Evolutionary conservation across 306 rosid species (phyloP), one percentile per base, ranked within the genome.

Genomic region (Sicyos baderoa): DNA sequence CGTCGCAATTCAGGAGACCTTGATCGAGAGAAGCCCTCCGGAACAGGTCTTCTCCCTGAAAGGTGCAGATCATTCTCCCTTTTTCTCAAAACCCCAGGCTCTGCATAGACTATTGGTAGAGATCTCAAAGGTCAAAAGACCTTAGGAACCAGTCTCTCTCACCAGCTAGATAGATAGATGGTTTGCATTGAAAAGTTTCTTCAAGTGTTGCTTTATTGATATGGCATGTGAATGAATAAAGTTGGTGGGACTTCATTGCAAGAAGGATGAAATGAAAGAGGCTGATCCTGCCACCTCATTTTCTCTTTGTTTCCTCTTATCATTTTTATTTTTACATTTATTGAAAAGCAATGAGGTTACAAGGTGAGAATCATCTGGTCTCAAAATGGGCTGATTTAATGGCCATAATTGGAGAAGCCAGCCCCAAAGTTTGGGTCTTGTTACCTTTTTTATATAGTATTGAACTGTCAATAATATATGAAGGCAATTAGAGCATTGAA

Each of bases 51-150:
- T 89, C 75, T 74, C 74, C 44, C 61, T 93, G 32, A 93, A 93
- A 74, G 88, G 89, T 11, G 91, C 97, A 0, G 97, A 93, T 80
- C 98, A 93, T 77, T 85, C 97, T 0, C 98, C 98, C 0, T 89
- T 93, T 64, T 93, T 93, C 86, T 93, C 98, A 35, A 93, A 84
- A 80, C 97, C 97, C 73, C 98, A 93, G 80, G 97, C 97, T 37
- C 77, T 93, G 54, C 97, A 93, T 86, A 93, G 85, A 78, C 74
- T 93, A 45, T 71, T 93, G 77, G 83, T 86, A 64, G 96, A 93
- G 82, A 86, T 93, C 78, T 88, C 98, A 68, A 37, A 17, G 27
- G 40, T 18, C 51, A 18, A 62, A 62, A 35, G 82, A 68, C 7
- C 51, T 37, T 62, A 35, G 27, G 4, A 59, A 18, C 25, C 68